Conservation (phyloP, 345 rosid genomes). For the Arabis hirsuta region DNA sequence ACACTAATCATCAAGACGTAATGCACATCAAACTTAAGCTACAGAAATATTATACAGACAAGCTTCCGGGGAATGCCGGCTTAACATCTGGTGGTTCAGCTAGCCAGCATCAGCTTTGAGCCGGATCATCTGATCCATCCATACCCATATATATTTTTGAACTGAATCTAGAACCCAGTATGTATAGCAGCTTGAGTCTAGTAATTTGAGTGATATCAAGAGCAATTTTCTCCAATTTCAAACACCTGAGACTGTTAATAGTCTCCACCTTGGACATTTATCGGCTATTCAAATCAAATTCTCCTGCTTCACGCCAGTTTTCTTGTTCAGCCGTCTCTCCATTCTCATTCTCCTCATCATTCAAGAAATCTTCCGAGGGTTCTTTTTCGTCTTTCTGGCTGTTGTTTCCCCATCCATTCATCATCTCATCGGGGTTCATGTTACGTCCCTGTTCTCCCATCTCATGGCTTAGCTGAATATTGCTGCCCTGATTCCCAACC, state of each 20-base stretch:
- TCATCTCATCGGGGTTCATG: conserved; percentile 84
- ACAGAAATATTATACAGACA: conserved; percentile 26
- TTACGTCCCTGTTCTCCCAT: conserved; percentile 70
- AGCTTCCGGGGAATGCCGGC: neutral
- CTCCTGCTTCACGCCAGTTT: conserved; percentile 89
- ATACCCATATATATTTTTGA: neutral
- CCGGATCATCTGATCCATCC: conserved; percentile 19
- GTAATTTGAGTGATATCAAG: neutral
- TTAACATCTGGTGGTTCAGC: conserved; percentile 17
- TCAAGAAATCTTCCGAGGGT: conserved; percentile 95
- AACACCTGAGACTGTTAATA: neutral
- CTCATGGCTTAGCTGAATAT: conserved; percentile 61
- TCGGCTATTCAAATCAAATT: conserved; percentile 84
- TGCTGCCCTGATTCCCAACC: conserved; percentile 65
- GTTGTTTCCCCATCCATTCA: conserved; percentile 93
- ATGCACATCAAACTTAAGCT: conserved; percentile 16
- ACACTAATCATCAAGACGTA: conserved; percentile 13
- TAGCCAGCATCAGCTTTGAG: neutral
- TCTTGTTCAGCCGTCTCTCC: conserved; percentile 69
- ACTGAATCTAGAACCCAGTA: neutral
- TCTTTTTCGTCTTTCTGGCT: conserved; percentile 90
- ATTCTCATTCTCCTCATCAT: conserved; percentile 90
- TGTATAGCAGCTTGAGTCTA: conserved; percentile 21
- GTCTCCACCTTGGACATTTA: conserved; percentile 29
- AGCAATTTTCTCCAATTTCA: neutral